These are phyloP conservation scores for Barnettozyma sp. DNA, from an alignment of 805 yeast genomes.

Conservation along the genomic window DNA sequence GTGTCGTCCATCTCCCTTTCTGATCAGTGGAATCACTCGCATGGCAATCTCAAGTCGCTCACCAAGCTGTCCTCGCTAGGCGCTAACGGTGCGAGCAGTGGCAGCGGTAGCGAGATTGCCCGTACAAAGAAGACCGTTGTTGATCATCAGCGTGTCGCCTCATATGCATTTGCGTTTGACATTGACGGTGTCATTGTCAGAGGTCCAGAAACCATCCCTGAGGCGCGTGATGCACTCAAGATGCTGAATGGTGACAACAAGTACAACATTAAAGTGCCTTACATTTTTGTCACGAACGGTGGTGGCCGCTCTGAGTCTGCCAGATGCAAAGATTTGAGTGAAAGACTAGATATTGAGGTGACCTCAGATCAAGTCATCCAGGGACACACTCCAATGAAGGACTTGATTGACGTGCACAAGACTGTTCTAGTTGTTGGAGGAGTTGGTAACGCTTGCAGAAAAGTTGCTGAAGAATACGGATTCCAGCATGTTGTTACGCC, in stretches of 20 bases:
- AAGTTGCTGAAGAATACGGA: conserved; percentile 79
- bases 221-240: conserved; percentile 66
- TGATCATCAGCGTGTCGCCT: conserved; percentile 68
- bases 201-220: conserved; percentile 80
- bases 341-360: conserved; percentile 52
- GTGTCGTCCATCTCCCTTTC: conserved; percentile 62
- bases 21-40: conserved; percentile 54
- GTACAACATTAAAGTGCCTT: conserved; percentile 73
- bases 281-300: conserved; percentile 84
- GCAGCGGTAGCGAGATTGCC: no score
- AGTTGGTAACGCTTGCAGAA: conserved; percentile 74
- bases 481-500: conserved; percentile 79
- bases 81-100: conserved; percentile 1
- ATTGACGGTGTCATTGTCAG: conserved; percentile 86
- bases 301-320: conserved; percentile 80
- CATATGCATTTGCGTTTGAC: conserved; percentile 87
- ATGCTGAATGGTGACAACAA: conserved; percentile 72
- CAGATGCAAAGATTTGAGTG: conserved; percentile 64
- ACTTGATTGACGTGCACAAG: conserved; percentile 57
- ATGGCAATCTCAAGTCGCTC: conserved; percentile 24
- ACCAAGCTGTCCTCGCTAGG: conserved; percentile 19
- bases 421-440: conserved; percentile 88
- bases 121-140: conserved; percentile 44
- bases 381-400: conserved; percentile 93
- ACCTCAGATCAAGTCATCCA: conserved; percentile 79